A percentile compares a stretch with the other conserved stretches of the same genome.
Evolutionary conservation across 139 green algal genomes (phyloP).

Genomic region (Coccomyxa sp.): DNA sequence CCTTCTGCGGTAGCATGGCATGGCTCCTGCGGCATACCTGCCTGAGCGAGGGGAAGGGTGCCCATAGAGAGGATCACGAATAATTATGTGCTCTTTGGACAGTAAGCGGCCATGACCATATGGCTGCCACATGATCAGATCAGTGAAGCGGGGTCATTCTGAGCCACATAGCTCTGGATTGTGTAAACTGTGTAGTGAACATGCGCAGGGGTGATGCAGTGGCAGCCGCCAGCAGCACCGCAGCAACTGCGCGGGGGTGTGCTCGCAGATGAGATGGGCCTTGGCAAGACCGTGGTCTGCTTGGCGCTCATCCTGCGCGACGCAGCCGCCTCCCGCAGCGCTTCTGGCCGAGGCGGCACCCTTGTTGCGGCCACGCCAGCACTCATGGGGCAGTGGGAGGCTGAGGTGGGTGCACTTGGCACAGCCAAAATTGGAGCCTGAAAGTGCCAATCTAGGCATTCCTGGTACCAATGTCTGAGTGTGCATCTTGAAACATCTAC

Average conservation of each 20-base stretch:
- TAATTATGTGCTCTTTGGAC: not conserved
- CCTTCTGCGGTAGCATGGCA: no score
- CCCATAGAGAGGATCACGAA: not conserved
- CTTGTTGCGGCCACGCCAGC: constrained; percentile 1
- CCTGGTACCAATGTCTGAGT: no score
- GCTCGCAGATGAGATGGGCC: constrained; percentile 44
- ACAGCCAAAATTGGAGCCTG: not conserved
- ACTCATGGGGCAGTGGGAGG: constrained; percentile 11
- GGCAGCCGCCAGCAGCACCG: constrained; percentile 4
- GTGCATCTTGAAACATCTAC: no score
- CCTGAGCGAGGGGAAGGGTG: not conserved
- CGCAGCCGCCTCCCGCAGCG: not conserved
- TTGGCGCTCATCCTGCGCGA: constrained; percentile 31
- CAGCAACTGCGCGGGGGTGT: constrained; percentile 20
- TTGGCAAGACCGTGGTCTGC: constrained; percentile 55
- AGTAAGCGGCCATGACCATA: not conserved
- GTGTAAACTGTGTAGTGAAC: not conserved
- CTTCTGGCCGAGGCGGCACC: not conserved
- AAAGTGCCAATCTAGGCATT: no score
- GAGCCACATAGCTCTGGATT: not conserved
- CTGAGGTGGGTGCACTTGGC: constrained; percentile 16
- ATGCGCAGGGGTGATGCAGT: constrained; percentile 7
- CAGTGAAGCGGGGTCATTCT: not conserved
- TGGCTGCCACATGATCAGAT: not conserved
- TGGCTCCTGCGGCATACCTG: not conserved